Evolutionary conservation across 768 basidiomycete species (phyloP).

Genomic region (Calocera cornea): DNA sequence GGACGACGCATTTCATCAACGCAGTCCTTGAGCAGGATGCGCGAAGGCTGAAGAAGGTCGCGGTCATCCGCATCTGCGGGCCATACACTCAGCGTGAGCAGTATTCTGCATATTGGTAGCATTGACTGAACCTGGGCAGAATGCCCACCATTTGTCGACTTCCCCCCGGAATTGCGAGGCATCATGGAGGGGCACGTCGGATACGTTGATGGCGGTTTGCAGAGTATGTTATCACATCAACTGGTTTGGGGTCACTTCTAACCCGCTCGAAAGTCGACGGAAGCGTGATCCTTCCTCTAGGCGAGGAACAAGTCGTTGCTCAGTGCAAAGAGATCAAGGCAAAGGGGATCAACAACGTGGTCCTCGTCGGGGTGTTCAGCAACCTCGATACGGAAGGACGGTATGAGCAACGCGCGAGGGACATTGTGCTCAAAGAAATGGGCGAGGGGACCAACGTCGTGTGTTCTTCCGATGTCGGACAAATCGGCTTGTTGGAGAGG

Average conservation of each 20-base stretch:
- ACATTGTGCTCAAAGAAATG: constrained; percentile 31
- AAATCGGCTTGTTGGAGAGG: constrained; percentile 15
- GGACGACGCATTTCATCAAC: constrained; percentile 52
- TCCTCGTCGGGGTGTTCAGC: constrained; percentile 37
- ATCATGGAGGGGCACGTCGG: constrained; percentile 27
- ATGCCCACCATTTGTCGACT: constrained; percentile 43
- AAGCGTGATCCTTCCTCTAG: constrained; percentile 31
- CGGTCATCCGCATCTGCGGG: constrained; percentile 48
- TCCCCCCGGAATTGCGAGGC: constrained; percentile 27
- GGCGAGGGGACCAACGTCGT: constrained; percentile 33
- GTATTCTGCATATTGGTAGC: constrained; percentile 5
- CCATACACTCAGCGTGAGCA: constrained; percentile 37
- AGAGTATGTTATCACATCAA: too few relatives aligned
- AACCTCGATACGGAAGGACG: constrained; percentile 33
- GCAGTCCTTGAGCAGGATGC: constrained; percentile 46
- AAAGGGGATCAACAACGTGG: constrained; percentile 24
- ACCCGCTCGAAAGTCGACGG: constrained; percentile 26
- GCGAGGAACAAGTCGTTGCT: constrained; percentile 33
- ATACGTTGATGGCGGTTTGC: constrained; percentile 30
- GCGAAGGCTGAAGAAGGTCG: constrained; percentile 41
- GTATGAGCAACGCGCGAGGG: constrained; percentile 38
- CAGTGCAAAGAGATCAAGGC: constrained; percentile 31
- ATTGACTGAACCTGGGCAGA: background rate
- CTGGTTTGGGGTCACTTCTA: too few relatives aligned
- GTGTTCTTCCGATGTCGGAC: constrained; percentile 32